A percentile compares a stretch with the other conserved stretches of the same genome.
Evolutionary conservation across 345 rosid genomes (phyloP).

Genomic region (Viola odorata): DNA sequence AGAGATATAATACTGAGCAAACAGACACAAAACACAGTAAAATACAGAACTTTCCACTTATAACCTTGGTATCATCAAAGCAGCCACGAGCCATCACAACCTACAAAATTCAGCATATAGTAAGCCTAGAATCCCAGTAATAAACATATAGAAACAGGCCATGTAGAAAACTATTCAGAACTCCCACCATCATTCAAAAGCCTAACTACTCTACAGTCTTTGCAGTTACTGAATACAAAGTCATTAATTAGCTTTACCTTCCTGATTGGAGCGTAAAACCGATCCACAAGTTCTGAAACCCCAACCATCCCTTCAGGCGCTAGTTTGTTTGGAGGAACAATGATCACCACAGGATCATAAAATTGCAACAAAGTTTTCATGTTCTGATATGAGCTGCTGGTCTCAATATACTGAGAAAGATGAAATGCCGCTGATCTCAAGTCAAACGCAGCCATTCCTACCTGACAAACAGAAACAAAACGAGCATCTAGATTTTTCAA

Average conservation of each 20-base stretch:
- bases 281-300: slow-evolving; percentile 72
- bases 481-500: neutral
- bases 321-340: slow-evolving; percentile 74
- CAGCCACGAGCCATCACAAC: slow-evolving; percentile 82
- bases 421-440: slow-evolving; percentile 81
- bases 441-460: slow-evolving; percentile 94
- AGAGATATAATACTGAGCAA: neutral
- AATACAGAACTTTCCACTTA: slow-evolving; percentile 11
- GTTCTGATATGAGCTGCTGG: slow-evolving; percentile 90
- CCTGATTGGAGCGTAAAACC: slow-evolving; percentile 55
- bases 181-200: too few species aligned
- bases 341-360: slow-evolving; percentile 74
- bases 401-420: slow-evolving; percentile 94
- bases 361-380: slow-evolving; percentile 78
- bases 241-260: slow-evolving; percentile 44
- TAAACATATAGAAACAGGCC: too few species aligned
- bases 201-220: too few species aligned
- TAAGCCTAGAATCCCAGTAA: too few species aligned
- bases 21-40: slow-evolving; percentile 6
- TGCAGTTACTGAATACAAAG: neutral
- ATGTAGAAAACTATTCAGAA: too few species aligned
- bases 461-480: slow-evolving; percentile 37
- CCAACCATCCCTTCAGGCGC: slow-evolving; percentile 94
- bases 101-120: slow-evolving; percentile 31
- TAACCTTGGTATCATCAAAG: slow-evolving; percentile 96